Percentiles rank a stretch among this genome's conserved stretches.
These are phyloP conservation scores for Colletotrichum orbiculare DNA, from an alignment of 2,329 filamentous ascomycete genomes.

Conservation along the genomic window DNA sequence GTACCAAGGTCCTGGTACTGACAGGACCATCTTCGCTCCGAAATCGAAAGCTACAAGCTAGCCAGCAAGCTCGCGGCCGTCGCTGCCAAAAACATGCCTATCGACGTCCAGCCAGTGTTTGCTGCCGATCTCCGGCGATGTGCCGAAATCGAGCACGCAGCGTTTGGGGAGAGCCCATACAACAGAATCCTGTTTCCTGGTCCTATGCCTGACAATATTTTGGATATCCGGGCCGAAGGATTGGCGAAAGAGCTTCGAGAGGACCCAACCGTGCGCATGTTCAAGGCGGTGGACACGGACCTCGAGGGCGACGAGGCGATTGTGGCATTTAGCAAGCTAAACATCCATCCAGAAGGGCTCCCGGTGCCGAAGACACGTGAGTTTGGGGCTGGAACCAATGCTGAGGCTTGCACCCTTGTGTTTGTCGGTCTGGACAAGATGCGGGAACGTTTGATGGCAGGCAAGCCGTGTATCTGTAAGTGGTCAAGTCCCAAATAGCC, in stretches of 20 bases:
- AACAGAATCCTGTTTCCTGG: constrained; percentile 43
- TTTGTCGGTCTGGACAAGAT: constrained; percentile 45
- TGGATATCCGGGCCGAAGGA: constrained; percentile 39
- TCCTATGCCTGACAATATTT: constrained; percentile 41
- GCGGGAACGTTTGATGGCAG: constrained; percentile 45
- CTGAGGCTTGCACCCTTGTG: constrained; percentile 47
- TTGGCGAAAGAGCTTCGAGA: constrained; percentile 37
- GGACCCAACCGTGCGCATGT: constrained; percentile 27
- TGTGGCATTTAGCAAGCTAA: constrained; percentile 51
- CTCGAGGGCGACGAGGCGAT: constrained; percentile 41
- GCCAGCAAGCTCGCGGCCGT: background rate
- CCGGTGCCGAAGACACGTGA: constrained; percentile 40
- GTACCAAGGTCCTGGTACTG: no score
- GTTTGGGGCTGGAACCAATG: constrained; percentile 45
- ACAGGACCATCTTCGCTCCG: no score
- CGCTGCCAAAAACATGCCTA: constrained; percentile 19
- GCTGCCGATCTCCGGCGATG: constrained; percentile 30
- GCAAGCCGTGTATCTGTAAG: constrained; percentile 50
- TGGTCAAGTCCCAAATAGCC: constrained; percentile 12
- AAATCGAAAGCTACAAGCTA: no score
- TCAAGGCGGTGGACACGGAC: constrained; percentile 36
- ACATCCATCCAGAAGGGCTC: constrained; percentile 43
- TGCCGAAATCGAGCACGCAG: constrained; percentile 30
- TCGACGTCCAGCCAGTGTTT: constrained; percentile 32
- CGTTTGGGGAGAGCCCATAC: constrained; percentile 21